Percentiles rank a stretch among this genome's conserved stretches.
These are phyloP conservation scores for Cylindrotheca fusiformis DNA, from an alignment of 108 stramenopile species.

Conservation along the genomic window DNA sequence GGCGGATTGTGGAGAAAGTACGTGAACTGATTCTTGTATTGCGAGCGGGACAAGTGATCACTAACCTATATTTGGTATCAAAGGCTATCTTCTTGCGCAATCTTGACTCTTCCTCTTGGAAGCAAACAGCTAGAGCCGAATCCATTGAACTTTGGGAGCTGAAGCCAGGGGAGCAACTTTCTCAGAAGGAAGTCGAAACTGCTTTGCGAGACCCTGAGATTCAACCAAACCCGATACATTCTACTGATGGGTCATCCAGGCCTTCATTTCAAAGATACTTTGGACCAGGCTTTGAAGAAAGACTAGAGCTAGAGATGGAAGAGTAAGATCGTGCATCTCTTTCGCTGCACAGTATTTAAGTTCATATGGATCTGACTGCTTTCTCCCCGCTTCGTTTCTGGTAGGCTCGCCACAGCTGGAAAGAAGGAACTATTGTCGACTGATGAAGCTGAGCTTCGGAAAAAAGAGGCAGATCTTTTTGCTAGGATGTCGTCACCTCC, in stretches of 20 bases:
- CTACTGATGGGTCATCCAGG: slow-evolving; percentile 20
- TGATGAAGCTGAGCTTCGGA: not conserved
- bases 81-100: slow-evolving; percentile 48
- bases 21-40: too few species aligned
- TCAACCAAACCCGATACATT: slow-evolving; percentile 46
- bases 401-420: not conserved
- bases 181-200: slow-evolving; percentile 40
- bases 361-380: too few species aligned
- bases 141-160: slow-evolving; percentile 43
- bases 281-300: slow-evolving; percentile 84
- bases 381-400: too few species aligned
- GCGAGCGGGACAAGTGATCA: too few species aligned
- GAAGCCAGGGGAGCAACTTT: slow-evolving; percentile 48
- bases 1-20: slow-evolving; percentile 80
- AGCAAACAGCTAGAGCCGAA: not conserved
- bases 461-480: not conserved
- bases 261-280: slow-evolving; percentile 75
- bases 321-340: too few species aligned
- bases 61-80: too few species aligned
- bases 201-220: slow-evolving; percentile 56
- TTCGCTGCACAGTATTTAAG: too few species aligned
- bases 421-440: not conserved
- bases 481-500: not conserved
- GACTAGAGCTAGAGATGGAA: slow-evolving; percentile 81
- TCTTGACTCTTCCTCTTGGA: not conserved